Base-by-base conservation (phyloP, 2,329 filamentous ascomycete species). In the Epichloe bromicola region DNA sequence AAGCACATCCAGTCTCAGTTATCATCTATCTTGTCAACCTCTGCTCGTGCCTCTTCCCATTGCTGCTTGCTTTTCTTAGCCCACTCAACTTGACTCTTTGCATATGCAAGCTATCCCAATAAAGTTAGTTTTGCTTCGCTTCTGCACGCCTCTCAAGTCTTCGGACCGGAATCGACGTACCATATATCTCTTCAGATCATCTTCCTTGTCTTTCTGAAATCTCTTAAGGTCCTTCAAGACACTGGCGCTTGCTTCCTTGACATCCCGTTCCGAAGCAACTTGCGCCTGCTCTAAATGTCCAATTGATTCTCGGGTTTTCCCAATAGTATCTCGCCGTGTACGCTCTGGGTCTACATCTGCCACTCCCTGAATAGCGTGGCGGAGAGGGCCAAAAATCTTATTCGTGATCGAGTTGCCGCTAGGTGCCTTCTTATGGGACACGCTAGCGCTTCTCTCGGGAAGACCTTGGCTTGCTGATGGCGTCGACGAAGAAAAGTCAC, bases 171-270 rank as follows among this genome's bases (percentile, higher is more conserved):
- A 7, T 15, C 12, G 7, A 70, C 86, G 71, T 72, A 96, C 93
- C 93, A 98, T 98, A 66, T 97, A 97, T 56, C 87, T 81, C 63
- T 83, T 84, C 61, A 98, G 67, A 65, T 98, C 93, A 48, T 91
- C 88, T 69, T 98, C 94, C 68, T 98, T 98, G 69, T 97, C 90
- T 53, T 75, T 75, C 68, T 98, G 94, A 69, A 98, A 98, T 54
- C 93, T 76, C 71, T 89, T 88, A 54, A 98, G 72, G 64, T 98
- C 93, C 60, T 86, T 85, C 59, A 98, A 69, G 4, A 97, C 88
- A 49, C 88, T 94, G 3, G 80, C 74, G 62, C 89, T 96, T 8
- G 93, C 93, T 61, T 97, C 88, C 65, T 86, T 90, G 54, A 97
- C 93, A 63, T 98, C 93, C 61, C 88, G 83, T 55, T 90, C 88